phyloP scores from a whole-genome alignment of 148 eudicot genomes.

The Diospyros kaki region DNA sequence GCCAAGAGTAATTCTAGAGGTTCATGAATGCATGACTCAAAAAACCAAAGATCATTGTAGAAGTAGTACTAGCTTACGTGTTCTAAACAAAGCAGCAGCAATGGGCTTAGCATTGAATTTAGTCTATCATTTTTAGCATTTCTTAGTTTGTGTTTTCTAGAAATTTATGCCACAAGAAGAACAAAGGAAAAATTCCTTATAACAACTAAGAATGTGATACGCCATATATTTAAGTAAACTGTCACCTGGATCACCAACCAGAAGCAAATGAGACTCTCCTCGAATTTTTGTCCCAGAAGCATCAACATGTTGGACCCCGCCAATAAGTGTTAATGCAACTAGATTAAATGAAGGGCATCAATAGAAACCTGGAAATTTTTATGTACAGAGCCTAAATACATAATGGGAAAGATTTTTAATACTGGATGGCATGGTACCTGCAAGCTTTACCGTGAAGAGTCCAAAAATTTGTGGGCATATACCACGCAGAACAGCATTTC shows the following conservation, averaged over 20 bases:
- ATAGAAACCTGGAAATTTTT: neutral
- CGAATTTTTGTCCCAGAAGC: slow-evolving; percentile 91
- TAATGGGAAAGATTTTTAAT: neutral
- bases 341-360: slow-evolving; percentile 15
- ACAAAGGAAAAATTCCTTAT: neutral
- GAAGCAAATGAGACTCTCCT: slow-evolving; percentile 95
- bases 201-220: neutral
- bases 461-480: slow-evolving; percentile 95
- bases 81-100: neutral
- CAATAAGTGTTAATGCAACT: slow-evolving; percentile 92
- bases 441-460: slow-evolving; percentile 92
- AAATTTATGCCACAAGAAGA: neutral
- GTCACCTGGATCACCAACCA: slow-evolving; percentile 92
- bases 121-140: neutral
- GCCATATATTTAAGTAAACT: neutral
- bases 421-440: slow-evolving; percentile 28
- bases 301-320: slow-evolving; percentile 96
- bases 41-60: neutral
- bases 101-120: neutral
- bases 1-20: no score
- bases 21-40: neutral
- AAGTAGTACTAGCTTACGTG: neutral
- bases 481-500: slow-evolving; percentile 79
- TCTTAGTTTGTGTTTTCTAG: neutral
- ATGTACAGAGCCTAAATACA: neutral